Conservation (phyloP, 768 basidiomycete genomes). For the Cantharellus anzutake region DNA sequence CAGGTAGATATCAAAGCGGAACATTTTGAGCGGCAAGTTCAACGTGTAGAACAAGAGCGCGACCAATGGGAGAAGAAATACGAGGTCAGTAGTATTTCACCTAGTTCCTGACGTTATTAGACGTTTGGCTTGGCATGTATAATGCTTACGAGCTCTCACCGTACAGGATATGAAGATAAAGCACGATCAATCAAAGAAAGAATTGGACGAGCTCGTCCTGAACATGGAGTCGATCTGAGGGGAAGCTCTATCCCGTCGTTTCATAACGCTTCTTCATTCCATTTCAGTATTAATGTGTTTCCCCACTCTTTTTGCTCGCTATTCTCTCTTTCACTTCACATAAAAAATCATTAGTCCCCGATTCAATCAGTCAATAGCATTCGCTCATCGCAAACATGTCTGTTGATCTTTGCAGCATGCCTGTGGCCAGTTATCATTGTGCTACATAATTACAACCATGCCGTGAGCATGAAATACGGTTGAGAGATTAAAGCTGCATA, state of each 20-base stretch:
- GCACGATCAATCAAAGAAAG: slow-evolving; percentile 51
- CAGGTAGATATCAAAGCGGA: slow-evolving; percentile 98
- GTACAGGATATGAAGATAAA: slow-evolving; percentile 50
- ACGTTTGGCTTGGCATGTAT: too few relatives aligned
- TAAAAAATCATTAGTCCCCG: neutral
- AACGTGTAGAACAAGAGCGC: slow-evolving; percentile 73
- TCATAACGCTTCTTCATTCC: neutral
- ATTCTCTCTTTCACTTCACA: neutral
- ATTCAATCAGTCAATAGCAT: neutral
- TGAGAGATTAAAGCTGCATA: neutral
- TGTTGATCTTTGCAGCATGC: too few relatives aligned
- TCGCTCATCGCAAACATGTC: neutral
- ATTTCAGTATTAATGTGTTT: neutral
- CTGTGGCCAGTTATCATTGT: too few relatives aligned
- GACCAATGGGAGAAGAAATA: slow-evolving; percentile 89
- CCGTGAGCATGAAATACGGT: too few relatives aligned
- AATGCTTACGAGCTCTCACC: neutral
- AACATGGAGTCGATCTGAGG: slow-evolving; percentile 54
- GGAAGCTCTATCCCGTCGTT: neutral
- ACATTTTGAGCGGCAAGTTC: slow-evolving; percentile 87
- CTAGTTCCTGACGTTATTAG: too few relatives aligned
- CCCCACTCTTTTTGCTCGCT: neutral
- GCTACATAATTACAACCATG: too few relatives aligned
- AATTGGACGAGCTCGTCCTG: slow-evolving; percentile 65
- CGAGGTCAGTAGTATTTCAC: slow-evolving; percentile 37